Evolutionary conservation across 129 eudicot genomes (phyloP), one percentile per base, ranked within the genome.

Genomic region (Arctium minus): DNA sequence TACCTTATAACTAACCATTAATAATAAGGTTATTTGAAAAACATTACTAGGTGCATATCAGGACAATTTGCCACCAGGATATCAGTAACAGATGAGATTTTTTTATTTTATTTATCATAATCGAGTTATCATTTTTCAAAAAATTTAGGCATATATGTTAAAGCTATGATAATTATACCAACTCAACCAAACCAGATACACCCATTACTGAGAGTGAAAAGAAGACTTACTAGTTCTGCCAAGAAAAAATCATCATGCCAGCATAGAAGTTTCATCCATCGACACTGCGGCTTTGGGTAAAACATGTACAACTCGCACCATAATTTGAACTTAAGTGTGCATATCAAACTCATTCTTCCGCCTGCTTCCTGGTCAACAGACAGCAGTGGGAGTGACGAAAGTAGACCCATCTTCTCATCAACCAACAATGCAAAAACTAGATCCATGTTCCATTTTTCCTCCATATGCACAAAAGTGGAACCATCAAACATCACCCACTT

Each of bases 401-500:
- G 68, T 27, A 67, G 35, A 67, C 13, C 71, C 35, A 67, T 18
- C 27, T 22, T 65, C 70, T 65, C 71, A 22, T 65, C 33, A 65
- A 22, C 71, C 33, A 29, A 65, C 27, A 60, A 60, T 60, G 67
- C 67, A 60, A 60, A 60, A 17, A 60, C 67, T 1, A 56, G 65
- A 56, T 77, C 32, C n/a, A 77, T 35, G 27, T 36, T 8, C 53
- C 75, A 3, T 13, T 2, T 39, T 27, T 29, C 33, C 71, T 22
- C 71, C 33, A 74, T 73, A 40, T 15, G 64, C 46, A 60, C 65
- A 60, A 39, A 81, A 15, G 56, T 9, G n/a, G 72, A 81, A 83
- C 76, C 83, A 79, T 84, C 73, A 79, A 31, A 73, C 50, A 64
- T 84, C 68, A 75, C 70, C 84, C 62, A 40, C 83, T 81, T 84